Conservation (phyloP, 495 filamentous ascomycete genomes). For the Daldinia concentrica region DNA sequence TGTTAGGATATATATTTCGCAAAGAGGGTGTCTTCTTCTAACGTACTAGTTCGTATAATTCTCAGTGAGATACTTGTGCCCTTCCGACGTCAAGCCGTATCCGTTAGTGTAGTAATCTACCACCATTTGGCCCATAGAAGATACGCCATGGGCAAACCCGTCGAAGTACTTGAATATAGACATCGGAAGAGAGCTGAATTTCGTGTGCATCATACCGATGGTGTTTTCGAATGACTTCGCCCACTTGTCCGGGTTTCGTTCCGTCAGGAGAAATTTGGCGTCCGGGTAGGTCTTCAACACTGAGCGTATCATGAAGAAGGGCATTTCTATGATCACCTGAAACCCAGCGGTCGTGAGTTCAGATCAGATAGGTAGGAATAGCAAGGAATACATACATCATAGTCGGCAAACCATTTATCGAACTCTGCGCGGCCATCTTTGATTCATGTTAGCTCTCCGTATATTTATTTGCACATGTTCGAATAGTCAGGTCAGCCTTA, state of each 20-base stretch:
- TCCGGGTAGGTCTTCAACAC: conserved; percentile 44
- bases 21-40: background rate
- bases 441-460: background rate
- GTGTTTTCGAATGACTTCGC: conserved; percentile 40
- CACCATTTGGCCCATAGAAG: background rate
- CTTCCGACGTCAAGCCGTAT: conserved; percentile 28
- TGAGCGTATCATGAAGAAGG: conserved; percentile 43
- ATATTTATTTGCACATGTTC: background rate
- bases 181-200: conserved; percentile 31
- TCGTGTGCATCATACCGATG: conserved; percentile 13
- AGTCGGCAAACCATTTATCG: conserved; percentile 47
- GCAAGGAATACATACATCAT: conserved; percentile 40
- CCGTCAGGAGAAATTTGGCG: conserved; percentile 48
- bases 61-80: conserved; percentile 25
- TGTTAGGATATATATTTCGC: background rate
- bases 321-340: conserved; percentile 46
- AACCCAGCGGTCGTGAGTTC: conserved; percentile 2
- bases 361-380: background rate
- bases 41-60: conserved; percentile 48
- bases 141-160: conserved; percentile 17
- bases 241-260: conserved; percentile 50
- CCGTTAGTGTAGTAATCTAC: conserved; percentile 33
- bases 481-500: background rate
- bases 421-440: conserved; percentile 45
- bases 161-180: conserved; percentile 40